Evolutionary conservation across 345 rosid genomes (phyloP), one percentile per base, ranked within the genome.

Genomic region (Cochlearia excelsa): DNA sequence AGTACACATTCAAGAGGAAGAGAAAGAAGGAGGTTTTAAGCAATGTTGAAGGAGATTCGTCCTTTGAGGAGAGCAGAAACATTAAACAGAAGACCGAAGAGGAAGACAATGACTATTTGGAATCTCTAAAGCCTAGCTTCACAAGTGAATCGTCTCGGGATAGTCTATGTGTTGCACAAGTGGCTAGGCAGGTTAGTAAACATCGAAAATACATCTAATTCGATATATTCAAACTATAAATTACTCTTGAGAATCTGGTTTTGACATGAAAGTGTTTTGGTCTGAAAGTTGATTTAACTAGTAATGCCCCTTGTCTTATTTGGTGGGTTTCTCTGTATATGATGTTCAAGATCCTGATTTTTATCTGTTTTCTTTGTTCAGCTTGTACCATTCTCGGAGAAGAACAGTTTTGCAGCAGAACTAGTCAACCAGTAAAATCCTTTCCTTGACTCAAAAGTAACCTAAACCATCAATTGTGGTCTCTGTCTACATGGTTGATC

Each of bases 1-100:
- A 81, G 71, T 79, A 78, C 67, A 82, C 84, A 28, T 80, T 85
- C 79, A 76, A 65, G 52, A 85, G 97, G 74, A 87, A 87, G 75
- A 77, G 90, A 66, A 83, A 77, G 75, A 85, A 58, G 77, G 86
- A 79, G 51, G 64, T 66, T 62, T 66, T 76, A 48, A 79, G 79
- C 47, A 70, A 72, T 44, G 81, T 63, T 41, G 74, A 55, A 55
- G 57, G 63, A 41, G 74, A 68, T 54, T 23, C 35, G 6, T 69
- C 42, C 46, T 61, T 57, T 58, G 23, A 16, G 23, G 23, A 16
- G 23, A 67, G 41, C 28, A 46, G 61, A 49, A 71, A 35, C 74
- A 49, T 61, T 59, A 79, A 67, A 57, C 75, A 72, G 53, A 74
- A 77, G 69, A 62, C 71, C 58, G 75, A 48, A 30, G 86, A 72